Conservation (phyloP, 78 protist genomes). For the Polysphondylium violaceum region DNA sequence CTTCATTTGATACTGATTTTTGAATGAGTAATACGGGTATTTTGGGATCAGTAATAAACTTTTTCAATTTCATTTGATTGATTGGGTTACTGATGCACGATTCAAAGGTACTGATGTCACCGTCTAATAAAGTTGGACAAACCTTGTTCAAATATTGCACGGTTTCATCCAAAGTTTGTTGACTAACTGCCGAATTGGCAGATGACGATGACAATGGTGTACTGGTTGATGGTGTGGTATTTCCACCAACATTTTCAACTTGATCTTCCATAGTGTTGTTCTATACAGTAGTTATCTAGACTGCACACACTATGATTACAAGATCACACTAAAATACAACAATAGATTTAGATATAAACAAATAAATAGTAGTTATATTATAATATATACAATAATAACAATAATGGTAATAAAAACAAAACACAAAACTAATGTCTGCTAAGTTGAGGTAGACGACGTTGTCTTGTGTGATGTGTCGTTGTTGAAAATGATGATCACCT, state of each 20-base stretch:
- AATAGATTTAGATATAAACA: no score
- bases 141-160: constrained; percentile 53
- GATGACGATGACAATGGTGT: not conserved
- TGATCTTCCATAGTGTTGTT: constrained; percentile 33
- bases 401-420: no score
- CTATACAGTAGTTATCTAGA: no score
- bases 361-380: no score
- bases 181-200: not conserved
- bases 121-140: constrained; percentile 71
- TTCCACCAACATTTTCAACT: not conserved
- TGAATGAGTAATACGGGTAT: constrained; percentile 77
- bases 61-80: constrained; percentile 5
- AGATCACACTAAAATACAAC: no score
- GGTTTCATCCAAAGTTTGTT: constrained; percentile 20
- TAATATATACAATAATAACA: no score
- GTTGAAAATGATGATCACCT: no score
- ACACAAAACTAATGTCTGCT: no score
- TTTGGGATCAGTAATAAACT: constrained; percentile 65
- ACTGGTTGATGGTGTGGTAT: not conserved
- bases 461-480: no score
- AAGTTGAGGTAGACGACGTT: no score
- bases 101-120: constrained; percentile 46
- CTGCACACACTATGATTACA: no score
- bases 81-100: not conserved
- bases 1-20: constrained; percentile 16